Evolutionary conservation across 2,329 filamentous ascomycete species (phyloP), one percentile per base, ranked within the genome.

Genomic region (Alternaria burnsii): DNA sequence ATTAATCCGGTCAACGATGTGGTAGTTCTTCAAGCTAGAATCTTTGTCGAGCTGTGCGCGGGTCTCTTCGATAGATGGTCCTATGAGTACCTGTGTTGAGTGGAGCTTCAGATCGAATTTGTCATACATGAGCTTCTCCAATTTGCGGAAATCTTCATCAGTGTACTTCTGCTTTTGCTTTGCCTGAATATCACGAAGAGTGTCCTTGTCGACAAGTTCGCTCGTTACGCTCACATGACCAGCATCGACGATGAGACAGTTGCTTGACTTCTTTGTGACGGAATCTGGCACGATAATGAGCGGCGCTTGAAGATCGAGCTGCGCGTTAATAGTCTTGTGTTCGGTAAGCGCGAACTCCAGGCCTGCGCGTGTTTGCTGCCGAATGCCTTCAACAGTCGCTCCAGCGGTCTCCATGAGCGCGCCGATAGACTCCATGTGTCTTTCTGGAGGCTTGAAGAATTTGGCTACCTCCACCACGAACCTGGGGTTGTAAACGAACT

Each of bases 351-450:
- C 96, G 79, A 97, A 99, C 78, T 99, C 94, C 34, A 99, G 86
- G 26, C 95, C 94, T 51, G 95, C 94, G 76, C 96, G 88, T 5
- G 96, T 99, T 80, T 99, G 96, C 76, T 98, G 94, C 34, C 96
- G 88, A 59, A 99, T 84, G 8, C 94, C 94, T 79, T 99, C 94
- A 0, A 99, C 94, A 0, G 95, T 99, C 2, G 94, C 94, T 24
- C 95, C 94, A 5, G 95, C 95, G 47, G 91, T 93, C 78, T 99
- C 96, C 89, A 99, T 92, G 57, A 99, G 85, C 2, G 95, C 96
- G 12, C 89, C 91, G 69, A 99, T 97, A 10, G 95, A 99, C 75
- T 99, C 95, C 94, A 99, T 97, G 76, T 99, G 96, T 52, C 94
- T 87, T 77, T 97, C 94, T 0, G 95, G 96, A 0, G 95, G 95